These are phyloP conservation scores for Stentor roeselii DNA, from an alignment of 73 alveolate genomes.

Conservation along the genomic window DNA sequence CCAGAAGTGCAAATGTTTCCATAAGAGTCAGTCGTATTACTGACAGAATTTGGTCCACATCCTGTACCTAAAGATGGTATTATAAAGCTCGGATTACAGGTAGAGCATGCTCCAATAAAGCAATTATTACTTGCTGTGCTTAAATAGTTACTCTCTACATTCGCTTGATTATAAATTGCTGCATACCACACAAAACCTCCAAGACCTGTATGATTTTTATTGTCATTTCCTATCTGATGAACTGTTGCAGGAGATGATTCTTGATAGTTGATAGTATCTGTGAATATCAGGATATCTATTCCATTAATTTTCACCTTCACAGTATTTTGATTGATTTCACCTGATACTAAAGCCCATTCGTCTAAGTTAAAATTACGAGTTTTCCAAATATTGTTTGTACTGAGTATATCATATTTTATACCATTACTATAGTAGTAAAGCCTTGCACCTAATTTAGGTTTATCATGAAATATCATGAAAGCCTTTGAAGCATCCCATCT, in stretches of 20 bases:
- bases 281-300: background rate
- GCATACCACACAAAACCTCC: background rate
- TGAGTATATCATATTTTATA: too few species aligned
- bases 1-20: too few species aligned
- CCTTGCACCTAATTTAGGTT: background rate
- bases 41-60: too few species aligned
- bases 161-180: background rate
- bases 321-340: background rate
- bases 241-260: too few species aligned
- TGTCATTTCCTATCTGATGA: background rate
- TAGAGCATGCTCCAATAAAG: background rate
- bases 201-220: too few species aligned
- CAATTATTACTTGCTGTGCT: background rate
- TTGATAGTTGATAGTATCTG: too few species aligned
- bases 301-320: background rate
- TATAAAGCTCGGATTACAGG: background rate
- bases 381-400: background rate
- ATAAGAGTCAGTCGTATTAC: too few species aligned
- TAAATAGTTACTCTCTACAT: background rate
- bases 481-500: too few species aligned
- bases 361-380: background rate
- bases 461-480: background rate
- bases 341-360: background rate
- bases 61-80: too few species aligned
- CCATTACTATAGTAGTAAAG: too few species aligned